Evolutionary conservation across 1,284 basidiomycete genomes (phyloP).

Genomic region (Trichosporon sp.): DNA sequence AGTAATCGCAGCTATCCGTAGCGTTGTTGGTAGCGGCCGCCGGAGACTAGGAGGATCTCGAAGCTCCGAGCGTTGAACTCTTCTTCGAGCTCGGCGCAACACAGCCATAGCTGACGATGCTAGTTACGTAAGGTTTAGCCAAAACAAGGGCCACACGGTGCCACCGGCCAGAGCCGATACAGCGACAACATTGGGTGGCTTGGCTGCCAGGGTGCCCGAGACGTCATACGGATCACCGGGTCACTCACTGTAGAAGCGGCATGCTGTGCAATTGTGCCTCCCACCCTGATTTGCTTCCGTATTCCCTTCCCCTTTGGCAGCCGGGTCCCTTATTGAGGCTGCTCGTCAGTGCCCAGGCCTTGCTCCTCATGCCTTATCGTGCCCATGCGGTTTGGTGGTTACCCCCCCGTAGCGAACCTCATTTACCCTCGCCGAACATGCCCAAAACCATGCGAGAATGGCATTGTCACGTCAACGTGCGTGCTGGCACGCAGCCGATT

Average conservation of each 20-base stretch:
- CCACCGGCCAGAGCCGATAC: neutral
- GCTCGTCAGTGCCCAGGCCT: neutral
- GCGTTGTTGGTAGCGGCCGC: neutral
- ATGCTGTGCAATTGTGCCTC: constrained; percentile 2
- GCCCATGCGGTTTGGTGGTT: neutral
- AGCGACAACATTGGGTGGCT: neutral
- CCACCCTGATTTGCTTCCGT: neutral
- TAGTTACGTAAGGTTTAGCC: neutral
- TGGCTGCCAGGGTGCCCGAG: neutral
- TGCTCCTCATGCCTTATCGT: constrained; percentile 11
- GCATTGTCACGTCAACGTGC: constrained; percentile 13
- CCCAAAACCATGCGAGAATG: neutral
- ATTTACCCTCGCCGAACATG: neutral
- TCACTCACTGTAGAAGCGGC: neutral
- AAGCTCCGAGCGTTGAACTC: constrained; percentile 3
- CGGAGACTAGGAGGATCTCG: constrained; percentile 6
- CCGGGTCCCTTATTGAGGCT: neutral
- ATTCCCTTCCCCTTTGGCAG: neutral
- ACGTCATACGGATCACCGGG: neutral
- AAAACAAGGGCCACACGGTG: neutral
- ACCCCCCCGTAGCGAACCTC: neutral
- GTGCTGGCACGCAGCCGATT: constrained; percentile 2
- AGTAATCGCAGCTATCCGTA: neutral
- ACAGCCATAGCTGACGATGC: neutral
- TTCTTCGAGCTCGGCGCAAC: no score